phyloP scores from a whole-genome alignment of 805 yeast genomes.

The Candida nitratophila region DNA sequence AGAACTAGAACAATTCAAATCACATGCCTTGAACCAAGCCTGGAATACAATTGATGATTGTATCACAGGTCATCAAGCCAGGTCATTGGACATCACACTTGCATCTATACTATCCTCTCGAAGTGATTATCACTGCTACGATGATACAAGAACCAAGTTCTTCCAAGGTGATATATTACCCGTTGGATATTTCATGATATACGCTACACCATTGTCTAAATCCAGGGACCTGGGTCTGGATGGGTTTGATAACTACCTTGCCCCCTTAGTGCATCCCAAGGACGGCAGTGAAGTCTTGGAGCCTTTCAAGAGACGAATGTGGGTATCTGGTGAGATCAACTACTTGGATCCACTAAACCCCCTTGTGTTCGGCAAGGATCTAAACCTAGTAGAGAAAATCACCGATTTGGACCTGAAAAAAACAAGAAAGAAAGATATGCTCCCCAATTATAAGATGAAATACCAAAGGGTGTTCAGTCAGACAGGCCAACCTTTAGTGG shows the following conservation, averaged over 20 bases:
- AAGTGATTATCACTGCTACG: conserved; percentile 1
- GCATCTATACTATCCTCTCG: conserved; percentile 17
- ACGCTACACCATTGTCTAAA: conserved; percentile 50
- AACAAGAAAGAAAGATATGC: conserved; percentile 28
- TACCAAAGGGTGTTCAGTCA: conserved; percentile 42
- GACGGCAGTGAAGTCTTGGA: conserved; percentile 4
- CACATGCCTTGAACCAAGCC: conserved; percentile 3
- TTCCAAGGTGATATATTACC: conserved; percentile 21
- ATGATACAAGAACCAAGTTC: conserved; percentile 6
- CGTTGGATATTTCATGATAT: conserved; percentile 60
- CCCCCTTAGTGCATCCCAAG: conserved; percentile 35
- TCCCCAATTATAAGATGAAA: conserved; percentile 36
- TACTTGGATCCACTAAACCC: conserved; percentile 26
- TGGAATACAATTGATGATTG: conserved; percentile 23
- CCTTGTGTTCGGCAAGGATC: conserved; percentile 29
- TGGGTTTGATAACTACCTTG: conserved; percentile 77
- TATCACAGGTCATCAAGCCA: conserved; percentile 19
- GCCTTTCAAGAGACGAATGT: conserved; percentile 56
- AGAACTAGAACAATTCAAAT: not conserved
- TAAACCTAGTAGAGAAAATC: conserved; percentile 44
- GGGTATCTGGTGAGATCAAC: conserved; percentile 66
- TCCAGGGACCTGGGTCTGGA: conserved; percentile 50
- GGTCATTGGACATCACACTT: conserved; percentile 20
- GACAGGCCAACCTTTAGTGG: conserved; percentile 21
- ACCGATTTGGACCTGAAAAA: conserved; percentile 33